Evolutionary conservation across 1,139 yeast species (phyloP), one percentile per base, ranked within the genome.

Genomic region (Pichia sp.): DNA sequence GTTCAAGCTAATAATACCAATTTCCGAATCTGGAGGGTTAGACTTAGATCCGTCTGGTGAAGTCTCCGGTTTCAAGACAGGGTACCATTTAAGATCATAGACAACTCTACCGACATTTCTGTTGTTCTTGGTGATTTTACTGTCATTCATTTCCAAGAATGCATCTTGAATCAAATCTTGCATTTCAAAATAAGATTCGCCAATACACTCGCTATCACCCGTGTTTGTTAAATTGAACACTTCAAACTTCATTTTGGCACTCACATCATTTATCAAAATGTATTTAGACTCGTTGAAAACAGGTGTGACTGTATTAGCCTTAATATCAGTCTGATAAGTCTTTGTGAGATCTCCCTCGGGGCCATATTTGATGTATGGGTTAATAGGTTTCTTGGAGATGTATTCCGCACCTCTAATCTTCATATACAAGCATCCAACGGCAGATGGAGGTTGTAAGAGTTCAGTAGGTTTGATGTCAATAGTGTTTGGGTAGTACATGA

Each of bases 401-500:
- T 65, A 66, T 25, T 60, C 64, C 34, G 75, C 76, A 37, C 76
- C 70, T 43, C 68, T 67, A 34, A 81, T 52, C 20, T 77, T 77
- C 9, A 82, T 72, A 4, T 82, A 79, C 43, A 79, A 63, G 41
- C 76, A 77, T 47, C 88, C 91, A 46, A 66, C 66, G 2, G 86
- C 77, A 46, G 79, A 87, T 39, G 75, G 74, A 30, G 69, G 72
- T 30, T 77, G 75, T 68, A 81, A 64, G 17, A 81, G 58, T 42
- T 78, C 87, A 53, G 77, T 86, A 29, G 82, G 81, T 51, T 81
- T 78, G 42, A 83, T 62, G 53, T 81, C 91, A 36, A 80, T 60
- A 37, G 83, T 77, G 56, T 82, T 82, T 47, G 94, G 94, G n/a
- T 87, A 86, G 56, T 82, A 81, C 45, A 82, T 60, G 77, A 80